Percentiles rank a stretch among this genome's conserved stretches.
phyloP scores from a whole-genome alignment of 2,329 filamentous ascomycete genomes.

The Sporothrix protearum region DNA sequence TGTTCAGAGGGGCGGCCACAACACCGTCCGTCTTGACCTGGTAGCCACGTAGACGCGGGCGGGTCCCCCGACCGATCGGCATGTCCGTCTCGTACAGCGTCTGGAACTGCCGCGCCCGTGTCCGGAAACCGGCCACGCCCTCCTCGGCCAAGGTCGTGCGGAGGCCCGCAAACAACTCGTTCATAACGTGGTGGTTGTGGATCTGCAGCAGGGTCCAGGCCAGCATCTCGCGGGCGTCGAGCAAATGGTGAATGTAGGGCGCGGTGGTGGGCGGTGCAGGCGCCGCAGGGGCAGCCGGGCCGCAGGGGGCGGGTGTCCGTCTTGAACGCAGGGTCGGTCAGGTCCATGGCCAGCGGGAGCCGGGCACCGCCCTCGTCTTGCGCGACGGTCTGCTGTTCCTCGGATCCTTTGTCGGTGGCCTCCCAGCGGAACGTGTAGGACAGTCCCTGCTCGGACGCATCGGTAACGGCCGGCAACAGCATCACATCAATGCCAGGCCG shows the following conservation, averaged over 20 bases:
- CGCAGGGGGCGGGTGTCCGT: constrained; percentile 60
- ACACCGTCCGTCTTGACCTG: constrained; percentile 70
- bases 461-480: constrained; percentile 62
- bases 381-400: neutral
- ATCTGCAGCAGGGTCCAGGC: constrained; percentile 90
- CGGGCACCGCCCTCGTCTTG: constrained; percentile 27
- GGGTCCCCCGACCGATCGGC: constrained; percentile 69
- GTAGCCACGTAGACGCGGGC: constrained; percentile 78
- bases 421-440: constrained; percentile 78
- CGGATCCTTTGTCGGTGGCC: neutral
- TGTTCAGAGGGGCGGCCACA: constrained; percentile 58
- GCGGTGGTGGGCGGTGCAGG: constrained; percentile 77
- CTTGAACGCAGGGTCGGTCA: constrained; percentile 66
- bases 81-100: constrained; percentile 64
- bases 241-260: constrained; percentile 82
- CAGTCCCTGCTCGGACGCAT: constrained; percentile 77
- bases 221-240: constrained; percentile 92
- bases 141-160: constrained; percentile 58
- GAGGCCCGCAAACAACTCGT: constrained; percentile 68
- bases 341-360: constrained; percentile 66
- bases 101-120: constrained; percentile 43
- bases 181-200: constrained; percentile 77
- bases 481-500: constrained; percentile 72
- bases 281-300: constrained; percentile 70
- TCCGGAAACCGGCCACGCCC: constrained; percentile 58